Base-by-base conservation (phyloP, 2,329 filamentous ascomycete genomes). In the Hysterium pulicare region DNA sequence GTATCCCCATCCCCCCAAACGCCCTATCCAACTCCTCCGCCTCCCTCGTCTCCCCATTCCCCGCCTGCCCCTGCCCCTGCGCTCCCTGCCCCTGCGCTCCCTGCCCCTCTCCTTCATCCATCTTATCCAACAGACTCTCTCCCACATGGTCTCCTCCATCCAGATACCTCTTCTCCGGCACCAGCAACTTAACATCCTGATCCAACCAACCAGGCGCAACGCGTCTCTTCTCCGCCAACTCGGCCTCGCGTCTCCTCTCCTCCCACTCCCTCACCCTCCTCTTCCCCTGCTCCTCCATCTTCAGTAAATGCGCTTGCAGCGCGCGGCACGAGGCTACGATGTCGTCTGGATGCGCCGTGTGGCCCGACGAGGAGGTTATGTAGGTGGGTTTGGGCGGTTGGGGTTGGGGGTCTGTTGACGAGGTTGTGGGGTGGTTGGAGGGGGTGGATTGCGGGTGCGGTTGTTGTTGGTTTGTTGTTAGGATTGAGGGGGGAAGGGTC, bases 291-390 rank as follows among this genome's bases (percentile, higher is more conserved):
- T 76, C 74, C 50, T 84, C 78, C 51, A 87, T 75, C 51, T 82
- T 80, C 20, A 80, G 71, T 10, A 98, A 74, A 66, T 96, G 87
- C 1, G 80, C 77, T 53, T 86, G 82, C 32, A 98, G 77, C 6
- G 86, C 83, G 48, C 79, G 78, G 70, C 91, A 96, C 19, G 88
- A 90, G 11, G 82, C 78, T 16, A 90, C 77, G 58, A 98, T 95
- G 53, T 90, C 84, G 55, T 90, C 82, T 1, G 93, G 90, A 54
- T 95, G 87, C 4, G 90, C 89, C 34, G 89, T 83, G 61, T 90
- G 86, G 35, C 69, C 88, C 0, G 87, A 84, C 9, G 77, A 72
- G 2, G 90, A 91, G 40, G 87, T 74, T 17, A 97, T 83, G 67
- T 94, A 96, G 44, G 60, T 68, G 51, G 58, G 67, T 26, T 52